Base-by-base conservation (phyloP, 495 filamentous ascomycete species). In the Tuber microsphaerosporum region DNA sequence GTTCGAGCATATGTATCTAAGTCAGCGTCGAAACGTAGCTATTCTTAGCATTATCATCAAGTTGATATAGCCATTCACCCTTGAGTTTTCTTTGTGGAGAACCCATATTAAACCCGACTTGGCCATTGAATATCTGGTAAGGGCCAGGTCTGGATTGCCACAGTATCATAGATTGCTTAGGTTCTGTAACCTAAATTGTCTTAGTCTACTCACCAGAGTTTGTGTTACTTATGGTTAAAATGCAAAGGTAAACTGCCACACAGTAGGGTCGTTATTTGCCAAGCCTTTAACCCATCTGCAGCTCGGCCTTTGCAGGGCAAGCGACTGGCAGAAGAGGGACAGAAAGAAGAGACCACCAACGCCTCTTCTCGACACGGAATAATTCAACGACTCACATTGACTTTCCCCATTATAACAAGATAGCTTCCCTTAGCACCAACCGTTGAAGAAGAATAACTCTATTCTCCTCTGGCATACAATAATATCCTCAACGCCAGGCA, bases 281-380 rank as follows among this genome's bases (percentile, higher is more conserved):
- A 65, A 65, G 56, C 56, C 56, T 56, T 56, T 65, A 34, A 34
- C n/a, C 56, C 12, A 34, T 65, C 56, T 65, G 56, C 56, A 65
- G 56, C 56, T 65, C 56, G 56, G 56, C 26, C 31, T 26, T 65
- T 34, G 26, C 26, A 65, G n/a, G 56, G 56, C n/a, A 65, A 65
- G 56, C 26, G 26, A 34, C 56, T 34, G 56, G 56, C 26, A 34
- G n/a, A 65, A 31, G 56, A 65, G 56, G 51, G n/a, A 26, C n/a
- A 61, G 56, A 65, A 19, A 34, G 56, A 65, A 65, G 56, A 65
- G 56, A 65, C 56, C 56, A 65, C 14, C 56, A 65, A 65, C 56
- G 56, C 56, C 56, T 65, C 56, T 65, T 65, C 56, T 65, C 56
- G 56, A 65, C 56, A 31, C 56, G 26, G 26, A 61, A 61, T 31